Evolutionary conservation across 2,329 filamentous ascomycete species (phyloP), one percentile per base, ranked within the genome.

Genomic region (Tolypocladium paradoxum): DNA sequence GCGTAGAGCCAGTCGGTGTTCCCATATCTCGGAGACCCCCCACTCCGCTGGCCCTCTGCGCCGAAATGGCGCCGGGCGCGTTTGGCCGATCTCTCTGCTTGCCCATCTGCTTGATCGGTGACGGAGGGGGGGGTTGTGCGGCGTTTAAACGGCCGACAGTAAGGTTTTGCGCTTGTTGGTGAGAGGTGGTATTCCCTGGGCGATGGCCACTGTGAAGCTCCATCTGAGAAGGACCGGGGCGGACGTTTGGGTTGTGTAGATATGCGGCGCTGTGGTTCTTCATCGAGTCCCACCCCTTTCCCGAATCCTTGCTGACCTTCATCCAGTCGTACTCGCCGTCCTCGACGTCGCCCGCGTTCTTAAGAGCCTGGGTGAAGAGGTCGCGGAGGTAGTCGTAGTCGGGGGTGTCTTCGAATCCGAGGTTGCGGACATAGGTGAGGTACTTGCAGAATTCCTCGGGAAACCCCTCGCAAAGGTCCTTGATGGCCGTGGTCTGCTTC

Each of bases 301-400:
- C 89, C 64, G 79, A 76, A 65, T 81, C 78, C 70, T 83, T 84
- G 76, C 90, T 93, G 62, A 96, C 79, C 79, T 96, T 96, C 90
- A 97, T 96, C 93, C 93, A 99, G 75, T 99, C 93, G 71, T 97
- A 99, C 70, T 97, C 92, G 65, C 93, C 93, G 71, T 99, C 93
- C 69, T 97, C 93, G 9, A 96, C 85, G 64, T 96, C 91, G 53
- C 91, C 91, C 2, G 88, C 87, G 68, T 90, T 92, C 81, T 96
- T 96, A 58, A 97, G 80, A 22, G 92, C 90, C 72, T 96, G 89
- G 1, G 92, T 96, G 75, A 99, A 96, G 53, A 99, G 83, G 66
- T 96, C 92, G 49, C 93, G 88, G 54, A 97, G 82, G 72, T 96
- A 96, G 70, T 97, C 93, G 74, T 99, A 99, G 73, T 99, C 93